A percentile compares a stretch with the other conserved stretches of the same genome.
Conservation (phyloP, 2,329 filamentous ascomycete species). For the Epichloe sp. region DNA sequence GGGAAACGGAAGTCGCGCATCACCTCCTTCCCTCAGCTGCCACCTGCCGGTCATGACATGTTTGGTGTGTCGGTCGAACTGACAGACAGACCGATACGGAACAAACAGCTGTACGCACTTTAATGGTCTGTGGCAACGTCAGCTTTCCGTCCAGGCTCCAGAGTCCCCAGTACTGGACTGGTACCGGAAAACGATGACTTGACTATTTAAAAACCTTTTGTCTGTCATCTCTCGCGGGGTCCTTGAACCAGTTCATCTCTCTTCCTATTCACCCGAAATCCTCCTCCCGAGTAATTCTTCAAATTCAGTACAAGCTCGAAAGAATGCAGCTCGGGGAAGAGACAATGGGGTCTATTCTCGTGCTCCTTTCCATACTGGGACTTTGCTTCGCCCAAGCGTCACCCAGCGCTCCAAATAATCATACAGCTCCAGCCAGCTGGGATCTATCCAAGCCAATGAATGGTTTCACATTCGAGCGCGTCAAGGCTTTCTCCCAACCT, state of each 20-base stretch:
- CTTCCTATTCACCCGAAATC: too few relatives aligned
- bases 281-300: too few relatives aligned
- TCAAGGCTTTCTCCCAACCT: conserved; percentile 15
- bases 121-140: too few relatives aligned
- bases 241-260: too few relatives aligned
- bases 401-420: background rate
- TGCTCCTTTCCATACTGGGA: conserved; percentile 5
- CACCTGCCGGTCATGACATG: background rate
- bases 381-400: conserved; percentile 2
- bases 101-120: too few relatives aligned
- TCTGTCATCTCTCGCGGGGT: too few relatives aligned
- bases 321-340: background rate
- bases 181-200: too few relatives aligned
- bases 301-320: too few relatives aligned
- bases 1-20: background rate
- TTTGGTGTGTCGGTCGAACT: background rate
- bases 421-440: conserved; percentile 10
- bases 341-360: background rate
- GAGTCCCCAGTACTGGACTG: too few relatives aligned
- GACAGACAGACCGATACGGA: background rate
- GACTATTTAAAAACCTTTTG: too few relatives aligned
- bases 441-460: conserved; percentile 24
- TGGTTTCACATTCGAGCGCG: conserved; percentile 24
- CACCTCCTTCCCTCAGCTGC: background rate
- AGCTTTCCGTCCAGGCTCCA: too few relatives aligned